These are phyloP conservation scores for Tephrocybe sp. DNA, from an alignment of 768 basidiomycete species.

Conservation along the genomic window DNA sequence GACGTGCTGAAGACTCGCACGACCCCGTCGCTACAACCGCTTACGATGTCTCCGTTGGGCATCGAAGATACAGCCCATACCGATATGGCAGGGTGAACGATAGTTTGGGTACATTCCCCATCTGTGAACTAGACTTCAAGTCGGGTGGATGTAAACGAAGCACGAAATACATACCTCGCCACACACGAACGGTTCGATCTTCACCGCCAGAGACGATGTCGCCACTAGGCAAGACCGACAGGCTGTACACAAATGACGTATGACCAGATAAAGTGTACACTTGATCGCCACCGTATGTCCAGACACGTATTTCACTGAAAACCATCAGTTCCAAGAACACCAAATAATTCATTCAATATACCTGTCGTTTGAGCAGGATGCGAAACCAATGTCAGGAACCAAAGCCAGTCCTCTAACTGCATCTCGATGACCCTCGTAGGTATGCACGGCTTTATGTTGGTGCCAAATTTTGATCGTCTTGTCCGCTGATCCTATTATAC, in stretches of 20 bases:
- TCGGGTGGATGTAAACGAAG: not conserved
- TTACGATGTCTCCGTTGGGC: constrained; percentile 91
- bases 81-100: constrained; percentile 94
- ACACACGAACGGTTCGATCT: constrained; percentile 89
- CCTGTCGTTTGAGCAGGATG: constrained; percentile 95
- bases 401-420: constrained; percentile 86
- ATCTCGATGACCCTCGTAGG: constrained; percentile 85
- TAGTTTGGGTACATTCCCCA: constrained; percentile 84
- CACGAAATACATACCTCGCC: constrained; percentile 65
- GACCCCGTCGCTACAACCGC: constrained; percentile 85
- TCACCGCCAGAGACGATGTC: constrained; percentile 91
- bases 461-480: constrained; percentile 91
- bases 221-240: constrained; percentile 80
- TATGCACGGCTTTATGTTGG: constrained; percentile 70
- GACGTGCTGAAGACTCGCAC: constrained; percentile 83
- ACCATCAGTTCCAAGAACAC: constrained; percentile 2
- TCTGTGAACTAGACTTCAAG: constrained; percentile 41
- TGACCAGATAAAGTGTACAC: constrained; percentile 87
- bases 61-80: constrained; percentile 91
- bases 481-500: constrained; percentile 84
- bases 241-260: constrained; percentile 94
- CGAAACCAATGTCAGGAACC: constrained; percentile 87
- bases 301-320: constrained; percentile 85
- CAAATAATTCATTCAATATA: constrained; percentile 26
- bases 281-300: constrained; percentile 81